Evolutionary conservation across 495 filamentous ascomycete species (phyloP), one percentile per base, ranked within the genome.

Genomic region (Lasiosphaeria ovina): DNA sequence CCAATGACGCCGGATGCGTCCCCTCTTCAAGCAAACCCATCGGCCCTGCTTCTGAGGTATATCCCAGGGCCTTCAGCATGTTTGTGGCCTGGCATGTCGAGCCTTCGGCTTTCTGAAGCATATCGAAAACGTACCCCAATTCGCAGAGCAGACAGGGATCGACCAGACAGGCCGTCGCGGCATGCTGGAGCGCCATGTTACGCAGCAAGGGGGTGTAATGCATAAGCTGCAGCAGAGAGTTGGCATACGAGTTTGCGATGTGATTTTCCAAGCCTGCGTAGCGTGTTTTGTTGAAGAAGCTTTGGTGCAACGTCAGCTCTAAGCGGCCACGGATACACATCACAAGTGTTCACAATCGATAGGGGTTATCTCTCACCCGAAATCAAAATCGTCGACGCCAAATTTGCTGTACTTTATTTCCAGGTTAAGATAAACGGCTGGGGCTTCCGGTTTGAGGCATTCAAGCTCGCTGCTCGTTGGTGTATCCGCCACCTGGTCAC

Each of bases 321-420:
- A 6, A 17, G 5, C 12, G 12, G 33, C 4, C 34, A 35, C 12
- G 3, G 35, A 54, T 16, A 54, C 9, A 10, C 8, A 33, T 3
- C 48, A 51, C 17, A 24, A 9, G 8, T 5, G 48, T 24, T 24
- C 24, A 24, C 1, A 24, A 24, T 24, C 24, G 24, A 24, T 24
- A 24, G 24, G 24, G 8, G 12, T n/a, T 57, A 35, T 12, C 2
- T 67, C 84, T 72, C 75, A 96, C 89, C 86, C 85, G 76, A 98
- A 98, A 72, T 98, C 93, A 71, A 98, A 98, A 73, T 98, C 95
- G 67, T 97, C 92, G 3, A 99, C 91, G 10, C 94, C 93, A 75
- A 96, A 97, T 70, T 89, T 92, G 74, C 93, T 96, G 72, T 97
- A 97, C 67, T 96, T 96, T 72, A 97, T 98, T 72, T 97, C 91